Conservation (phyloP, 805 yeast species). For the Metschnikowia reukaufii region DNA sequence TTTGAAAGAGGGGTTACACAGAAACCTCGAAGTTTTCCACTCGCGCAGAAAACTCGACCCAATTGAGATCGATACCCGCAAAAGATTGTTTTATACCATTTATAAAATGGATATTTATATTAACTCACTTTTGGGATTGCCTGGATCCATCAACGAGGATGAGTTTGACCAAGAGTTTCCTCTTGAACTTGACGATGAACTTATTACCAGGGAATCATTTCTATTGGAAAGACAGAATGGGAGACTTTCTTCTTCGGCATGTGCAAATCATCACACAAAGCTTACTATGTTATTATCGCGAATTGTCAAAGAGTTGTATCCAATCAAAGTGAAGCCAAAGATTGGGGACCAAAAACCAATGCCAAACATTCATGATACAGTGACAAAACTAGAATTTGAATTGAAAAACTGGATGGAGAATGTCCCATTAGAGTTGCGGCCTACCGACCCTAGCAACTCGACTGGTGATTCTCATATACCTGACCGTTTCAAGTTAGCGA, state of each 20-base stretch:
- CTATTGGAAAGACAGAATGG: constrained; percentile 46
- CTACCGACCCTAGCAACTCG: constrained; percentile 56
- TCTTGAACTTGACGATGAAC: constrained; percentile 80
- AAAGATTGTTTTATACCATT: constrained; percentile 84
- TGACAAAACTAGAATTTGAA: constrained; percentile 65
- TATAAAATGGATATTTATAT: constrained; percentile 89
- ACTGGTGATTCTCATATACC: constrained; percentile 33
- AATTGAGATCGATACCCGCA: constrained; percentile 78
- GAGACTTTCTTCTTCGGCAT: constrained; percentile 66
- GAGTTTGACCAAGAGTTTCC: constrained; percentile 90
- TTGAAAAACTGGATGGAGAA: constrained; percentile 69
- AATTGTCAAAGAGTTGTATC: constrained; percentile 72
- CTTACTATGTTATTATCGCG: constrained; percentile 68
- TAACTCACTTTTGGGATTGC: constrained; percentile 83
- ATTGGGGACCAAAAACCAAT: constrained; percentile 9
- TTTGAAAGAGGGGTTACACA: constrained; percentile 76
- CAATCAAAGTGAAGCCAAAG: constrained; percentile 50
- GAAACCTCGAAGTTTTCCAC: constrained; percentile 55
- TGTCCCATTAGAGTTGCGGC: constrained; percentile 69
- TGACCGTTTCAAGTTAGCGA: constrained; percentile 65
- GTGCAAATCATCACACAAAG: constrained; percentile 83
- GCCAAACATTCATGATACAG: constrained; percentile 43
- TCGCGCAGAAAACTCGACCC: constrained; percentile 62
- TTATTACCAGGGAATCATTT: constrained; percentile 68
- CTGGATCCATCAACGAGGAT: constrained; percentile 70